Percentiles rank a stretch among this genome's conserved stretches.
Evolutionary conservation across 768 basidiomycete genomes (phyloP).

Genomic region (Mycena vitilis): DNA sequence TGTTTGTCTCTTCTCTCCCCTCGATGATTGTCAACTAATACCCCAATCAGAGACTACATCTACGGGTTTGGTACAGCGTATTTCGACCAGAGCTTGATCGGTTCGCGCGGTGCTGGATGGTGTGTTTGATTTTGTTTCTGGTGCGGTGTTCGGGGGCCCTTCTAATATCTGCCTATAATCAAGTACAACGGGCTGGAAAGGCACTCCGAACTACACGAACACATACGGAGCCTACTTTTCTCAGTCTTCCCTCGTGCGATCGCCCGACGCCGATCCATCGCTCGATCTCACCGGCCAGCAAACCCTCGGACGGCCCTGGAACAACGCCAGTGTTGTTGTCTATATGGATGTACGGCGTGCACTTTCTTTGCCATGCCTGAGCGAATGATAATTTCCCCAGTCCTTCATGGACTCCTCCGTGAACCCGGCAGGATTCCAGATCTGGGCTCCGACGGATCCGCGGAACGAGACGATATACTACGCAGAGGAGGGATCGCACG

Average conservation of each 20-base stretch:
- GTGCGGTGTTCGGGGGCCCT: constrained; percentile 38
- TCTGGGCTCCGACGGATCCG: constrained; percentile 32
- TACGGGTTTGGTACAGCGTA: constrained; percentile 56
- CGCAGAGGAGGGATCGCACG: constrained; percentile 53
- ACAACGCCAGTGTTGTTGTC: constrained; percentile 33
- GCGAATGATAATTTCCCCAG: constrained; percentile 1
- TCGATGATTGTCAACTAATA: not conserved
- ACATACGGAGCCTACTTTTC: constrained; percentile 54
- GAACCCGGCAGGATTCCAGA: constrained; percentile 44
- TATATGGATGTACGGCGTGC: constrained; percentile 30
- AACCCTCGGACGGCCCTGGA: constrained; percentile 54
- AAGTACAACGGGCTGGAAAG: constrained; percentile 59
- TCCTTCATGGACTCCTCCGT: constrained; percentile 54
- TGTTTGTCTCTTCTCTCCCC: constrained; percentile 47
- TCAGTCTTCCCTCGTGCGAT: constrained; percentile 50
- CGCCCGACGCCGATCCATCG: constrained; percentile 31
- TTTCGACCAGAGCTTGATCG: constrained; percentile 32
- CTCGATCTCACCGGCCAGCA: constrained; percentile 33
- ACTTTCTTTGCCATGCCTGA: not conserved
- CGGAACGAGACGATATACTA: constrained; percentile 47
- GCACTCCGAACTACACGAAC: constrained; percentile 43
- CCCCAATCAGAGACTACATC: constrained; percentile 37
- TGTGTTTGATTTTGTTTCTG: not conserved
- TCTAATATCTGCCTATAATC: constrained; percentile 38
- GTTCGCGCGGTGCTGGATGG: constrained; percentile 33